phyloP scores from a whole-genome alignment of 169 alveolate species.

The Cryptosporidium bovis region DNA sequence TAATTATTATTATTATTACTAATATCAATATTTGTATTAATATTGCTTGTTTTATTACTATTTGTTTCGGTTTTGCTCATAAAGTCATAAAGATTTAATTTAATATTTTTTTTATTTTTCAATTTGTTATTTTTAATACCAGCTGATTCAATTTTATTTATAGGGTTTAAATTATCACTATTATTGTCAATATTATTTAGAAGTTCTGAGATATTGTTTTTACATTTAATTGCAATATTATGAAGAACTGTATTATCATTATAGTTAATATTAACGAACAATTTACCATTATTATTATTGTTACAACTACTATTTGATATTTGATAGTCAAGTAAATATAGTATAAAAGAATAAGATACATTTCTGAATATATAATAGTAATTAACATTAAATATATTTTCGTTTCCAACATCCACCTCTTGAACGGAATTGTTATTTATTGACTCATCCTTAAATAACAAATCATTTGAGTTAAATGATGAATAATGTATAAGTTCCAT shows the following conservation, averaged over 20 bases:
- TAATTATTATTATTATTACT: neutral
- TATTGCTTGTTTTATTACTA: neutral
- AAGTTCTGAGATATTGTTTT: neutral
- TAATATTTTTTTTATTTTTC: slow-evolving; percentile 8
- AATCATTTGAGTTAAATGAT: neutral
- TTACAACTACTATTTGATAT: neutral
- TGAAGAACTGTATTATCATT: slow-evolving; percentile 28
- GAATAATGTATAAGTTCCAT: slow-evolving; percentile 25
- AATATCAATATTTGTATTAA: neutral
- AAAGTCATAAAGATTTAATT: slow-evolving; percentile 39
- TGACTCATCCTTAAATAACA: neutral
- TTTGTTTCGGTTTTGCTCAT: neutral
- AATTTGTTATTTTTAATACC: neutral
- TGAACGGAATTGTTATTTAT: neutral
- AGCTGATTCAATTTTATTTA: neutral
- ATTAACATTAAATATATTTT: slow-evolving; percentile 20
- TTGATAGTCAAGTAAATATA: slow-evolving; percentile 11
- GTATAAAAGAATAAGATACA: slow-evolving; percentile 8
- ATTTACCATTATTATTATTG: neutral
- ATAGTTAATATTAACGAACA: slow-evolving; percentile 5
- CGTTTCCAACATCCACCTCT: neutral
- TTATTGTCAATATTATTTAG: neutral
- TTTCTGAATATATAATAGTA: slow-evolving; percentile 29
- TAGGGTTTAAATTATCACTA: neutral
- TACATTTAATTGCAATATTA: slow-evolving; percentile 9